Evolutionary conservation across 768 basidiomycete species (phyloP), one percentile per base, ranked within the genome.

Genomic region (Dictyophora rubrovolvata): DNA sequence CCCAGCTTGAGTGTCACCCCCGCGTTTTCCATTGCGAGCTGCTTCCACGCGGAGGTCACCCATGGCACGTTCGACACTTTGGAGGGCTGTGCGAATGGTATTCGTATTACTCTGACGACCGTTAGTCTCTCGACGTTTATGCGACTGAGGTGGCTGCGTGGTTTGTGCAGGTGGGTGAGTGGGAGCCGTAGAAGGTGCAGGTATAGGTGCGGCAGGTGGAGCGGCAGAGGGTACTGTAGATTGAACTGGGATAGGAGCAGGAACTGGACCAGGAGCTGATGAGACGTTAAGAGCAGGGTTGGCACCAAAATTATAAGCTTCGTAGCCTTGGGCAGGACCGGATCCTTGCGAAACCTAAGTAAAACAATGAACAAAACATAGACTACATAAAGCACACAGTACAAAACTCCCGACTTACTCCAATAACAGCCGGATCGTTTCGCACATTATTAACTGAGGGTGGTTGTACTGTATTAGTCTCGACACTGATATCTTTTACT

Each of bases 401-500:
- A 4, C n/a, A n/a, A n/a, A n/a, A n/a, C n/a, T 2, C 42, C 10
- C n/a, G 42, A 78, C 84, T 72, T 68, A 87, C 88, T 64, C 86
- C 87, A 52, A 92, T 75, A 16, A 92, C 86, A 7, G 89, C 89
- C 6, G 89, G 90, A 70, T 92, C 89, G 66, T 89, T 86, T 60
- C 86, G 86, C 16, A 90, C 83, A 65, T 79, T 88, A 53, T 83
- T 77, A 37, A 77, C 61, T 20, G 68, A 65, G 18, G 70, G 8
- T 74, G 72, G 0, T 78, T 73, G 37, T 11, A 54, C 36, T 33
- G 73, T 61, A 1, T 80, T 78, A 60, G 89, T 86, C 65, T 93
- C 89, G 14, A 93, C 88, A 23, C 86, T 78, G n/a, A 92, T 77
- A 67, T 93, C 89, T 66, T 92, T 91, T 62, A 92, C 89, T 71